These are phyloP conservation scores for Coemansia sp. DNA, from an alignment of 192 early-diverging fungal species.

Conservation along the genomic window DNA sequence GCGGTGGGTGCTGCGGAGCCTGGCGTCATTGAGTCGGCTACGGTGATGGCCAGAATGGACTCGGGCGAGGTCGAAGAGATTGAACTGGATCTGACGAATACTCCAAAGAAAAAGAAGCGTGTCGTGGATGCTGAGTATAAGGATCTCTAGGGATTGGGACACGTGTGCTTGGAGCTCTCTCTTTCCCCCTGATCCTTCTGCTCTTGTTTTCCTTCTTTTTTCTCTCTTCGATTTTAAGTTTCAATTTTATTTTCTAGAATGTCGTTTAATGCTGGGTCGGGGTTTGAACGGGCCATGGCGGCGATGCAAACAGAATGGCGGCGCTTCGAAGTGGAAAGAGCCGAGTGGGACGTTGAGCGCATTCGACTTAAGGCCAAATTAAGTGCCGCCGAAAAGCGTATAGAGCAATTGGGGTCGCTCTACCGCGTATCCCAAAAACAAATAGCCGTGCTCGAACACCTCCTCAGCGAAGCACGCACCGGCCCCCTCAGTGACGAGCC, in stretches of 20 bases:
- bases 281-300: constrained; percentile 39
- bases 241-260: not conserved
- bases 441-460: constrained; percentile 24
- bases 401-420: constrained; percentile 21
- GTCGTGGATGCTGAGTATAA: constrained; percentile 44
- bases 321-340: constrained; percentile 42
- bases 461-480: not conserved
- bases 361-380: constrained; percentile 41
- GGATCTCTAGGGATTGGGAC: constrained; percentile 16
- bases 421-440: constrained; percentile 31
- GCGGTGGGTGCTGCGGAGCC: constrained; percentile 1
- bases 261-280: not conserved
- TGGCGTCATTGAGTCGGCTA: constrained; percentile 6
- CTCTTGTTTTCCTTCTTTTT: not conserved
- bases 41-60: constrained; percentile 1
- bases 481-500: not conserved
- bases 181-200: not conserved
- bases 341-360: constrained; percentile 47
- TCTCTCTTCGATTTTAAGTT: not conserved
- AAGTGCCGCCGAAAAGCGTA: constrained; percentile 40
- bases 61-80: constrained; percentile 20
- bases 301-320: constrained; percentile 42
- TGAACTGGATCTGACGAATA: not conserved
- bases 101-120: not conserved
- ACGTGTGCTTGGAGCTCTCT: not conserved